These are phyloP conservation scores for Raphanus raphanistrum DNA, from an alignment of 345 rosid genomes.

Conservation along the genomic window DNA sequence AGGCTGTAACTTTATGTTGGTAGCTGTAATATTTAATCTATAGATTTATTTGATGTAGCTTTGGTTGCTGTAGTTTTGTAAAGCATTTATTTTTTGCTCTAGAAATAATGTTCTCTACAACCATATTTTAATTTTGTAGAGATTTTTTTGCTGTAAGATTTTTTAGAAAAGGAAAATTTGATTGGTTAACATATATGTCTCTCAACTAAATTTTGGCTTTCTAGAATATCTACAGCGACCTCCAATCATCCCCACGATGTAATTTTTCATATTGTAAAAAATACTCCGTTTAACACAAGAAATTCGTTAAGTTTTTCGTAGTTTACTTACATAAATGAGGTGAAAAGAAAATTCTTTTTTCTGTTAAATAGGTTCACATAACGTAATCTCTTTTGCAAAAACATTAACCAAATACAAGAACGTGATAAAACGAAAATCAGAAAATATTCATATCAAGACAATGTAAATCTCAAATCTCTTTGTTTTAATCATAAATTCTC, in stretches of 20 bases:
- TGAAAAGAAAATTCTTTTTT: neutral
- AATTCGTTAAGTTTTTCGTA: neutral
- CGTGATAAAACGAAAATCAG: neutral
- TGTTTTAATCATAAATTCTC: neutral
- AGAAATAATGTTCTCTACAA: too few relatives aligned
- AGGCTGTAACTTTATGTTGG: too few relatives aligned
- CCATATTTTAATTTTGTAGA: too few relatives aligned
- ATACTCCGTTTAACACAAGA: neutral
- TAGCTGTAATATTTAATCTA: too few relatives aligned
- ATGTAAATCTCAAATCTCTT: neutral
- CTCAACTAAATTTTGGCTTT: too few relatives aligned
- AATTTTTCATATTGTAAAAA: neutral
- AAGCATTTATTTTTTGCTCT: too few relatives aligned
- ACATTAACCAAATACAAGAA: neutral
- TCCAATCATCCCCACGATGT: neutral
- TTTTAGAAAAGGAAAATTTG: too few relatives aligned
- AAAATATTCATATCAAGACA: neutral
- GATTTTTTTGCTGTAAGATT: too few relatives aligned
- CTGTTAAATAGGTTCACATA: neutral
- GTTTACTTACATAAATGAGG: neutral
- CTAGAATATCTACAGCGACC: too few relatives aligned
- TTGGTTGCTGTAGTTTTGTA: too few relatives aligned
- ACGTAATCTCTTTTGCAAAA: neutral
- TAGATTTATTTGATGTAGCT: too few relatives aligned
- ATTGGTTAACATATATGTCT: too few relatives aligned